These are phyloP conservation scores for Neurospora terricola DNA, from an alignment of 495 filamentous ascomycete species.

Conservation along the genomic window DNA sequence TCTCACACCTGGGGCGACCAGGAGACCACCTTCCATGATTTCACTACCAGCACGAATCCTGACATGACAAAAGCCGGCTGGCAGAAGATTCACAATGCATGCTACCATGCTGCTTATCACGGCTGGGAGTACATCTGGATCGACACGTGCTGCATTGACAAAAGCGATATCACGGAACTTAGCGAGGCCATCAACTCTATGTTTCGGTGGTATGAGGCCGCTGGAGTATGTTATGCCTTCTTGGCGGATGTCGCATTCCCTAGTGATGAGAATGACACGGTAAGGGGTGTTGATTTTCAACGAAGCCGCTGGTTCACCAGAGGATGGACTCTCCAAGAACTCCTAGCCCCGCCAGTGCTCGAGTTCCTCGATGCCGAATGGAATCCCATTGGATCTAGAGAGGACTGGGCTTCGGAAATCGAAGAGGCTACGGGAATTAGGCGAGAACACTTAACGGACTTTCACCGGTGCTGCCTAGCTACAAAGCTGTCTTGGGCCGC, in stretches of 20 bases:
- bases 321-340: background rate
- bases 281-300: too few relatives aligned
- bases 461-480: background rate
- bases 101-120: background rate
- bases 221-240: background rate
- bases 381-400: background rate
- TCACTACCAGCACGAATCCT: too few relatives aligned
- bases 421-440: background rate
- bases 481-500: constrained; percentile 2
- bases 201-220: background rate
- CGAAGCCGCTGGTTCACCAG: background rate
- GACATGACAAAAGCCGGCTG: too few relatives aligned
- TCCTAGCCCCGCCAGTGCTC: background rate
- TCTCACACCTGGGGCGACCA: too few relatives aligned
- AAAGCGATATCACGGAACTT: background rate
- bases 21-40: too few relatives aligned
- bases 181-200: background rate
- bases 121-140: background rate
- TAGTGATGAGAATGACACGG: too few relatives aligned
- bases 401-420: background rate
- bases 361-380: background rate
- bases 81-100: background rate
- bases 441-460: background rate
- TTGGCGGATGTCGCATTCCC: background rate
- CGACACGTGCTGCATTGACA: background rate